phyloP scores from a whole-genome alignment of 2,329 filamentous ascomycete species.

The Arachnomyces sp. region DNA sequence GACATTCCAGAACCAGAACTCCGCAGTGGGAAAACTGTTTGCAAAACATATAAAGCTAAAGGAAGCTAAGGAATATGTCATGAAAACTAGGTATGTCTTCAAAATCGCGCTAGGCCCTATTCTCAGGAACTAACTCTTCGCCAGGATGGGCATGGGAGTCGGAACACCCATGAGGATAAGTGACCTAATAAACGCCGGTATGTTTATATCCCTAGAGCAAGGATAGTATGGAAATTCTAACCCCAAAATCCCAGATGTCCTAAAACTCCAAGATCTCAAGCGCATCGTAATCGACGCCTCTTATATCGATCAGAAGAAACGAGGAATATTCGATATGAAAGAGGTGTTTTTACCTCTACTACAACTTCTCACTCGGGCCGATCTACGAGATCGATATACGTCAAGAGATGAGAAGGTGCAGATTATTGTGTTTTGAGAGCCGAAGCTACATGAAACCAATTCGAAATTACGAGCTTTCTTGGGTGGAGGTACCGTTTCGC shows the following conservation, averaged over 20 bases:
- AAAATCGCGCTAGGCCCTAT: background rate
- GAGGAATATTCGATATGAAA: constrained; percentile 90
- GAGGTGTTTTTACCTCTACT: constrained; percentile 79
- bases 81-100: constrained; percentile 46
- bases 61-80: constrained; percentile 71
- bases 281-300: constrained; percentile 84
- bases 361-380: constrained; percentile 61
- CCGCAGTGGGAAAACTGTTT: constrained; percentile 81
- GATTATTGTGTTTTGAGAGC: constrained; percentile 43
- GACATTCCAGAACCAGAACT: constrained; percentile 71
- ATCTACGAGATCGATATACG: constrained; percentile 64
- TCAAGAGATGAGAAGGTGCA: constrained; percentile 45
- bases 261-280: constrained; percentile 65
- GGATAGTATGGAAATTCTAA: constrained; percentile 4
- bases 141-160: constrained; percentile 73
- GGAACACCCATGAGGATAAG: constrained; percentile 79
- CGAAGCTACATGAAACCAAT: constrained; percentile 35
- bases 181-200: constrained; percentile 75
- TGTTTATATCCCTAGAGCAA: constrained; percentile 18
- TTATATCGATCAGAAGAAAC: constrained; percentile 89
- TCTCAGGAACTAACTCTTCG: constrained; percentile 5
- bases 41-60: constrained; percentile 96
- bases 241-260: constrained; percentile 45
- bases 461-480: too few relatives aligned
- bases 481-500: too few relatives aligned